These are phyloP conservation scores for Alternaria sp. DNA, from an alignment of 2,329 filamentous ascomycete genomes.

Conservation along the genomic window DNA sequence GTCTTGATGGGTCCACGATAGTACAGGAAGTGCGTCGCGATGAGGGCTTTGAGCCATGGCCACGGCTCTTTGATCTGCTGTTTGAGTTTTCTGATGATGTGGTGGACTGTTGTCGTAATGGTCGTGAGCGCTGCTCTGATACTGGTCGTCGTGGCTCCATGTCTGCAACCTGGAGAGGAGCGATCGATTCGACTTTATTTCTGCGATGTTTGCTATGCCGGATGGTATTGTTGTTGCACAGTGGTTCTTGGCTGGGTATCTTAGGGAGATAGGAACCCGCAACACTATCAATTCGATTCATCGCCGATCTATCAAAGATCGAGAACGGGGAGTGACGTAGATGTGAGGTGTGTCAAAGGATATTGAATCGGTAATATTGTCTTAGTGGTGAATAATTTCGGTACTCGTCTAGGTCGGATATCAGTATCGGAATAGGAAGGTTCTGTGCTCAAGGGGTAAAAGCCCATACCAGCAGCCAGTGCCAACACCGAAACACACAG, in stretches of 20 bases:
- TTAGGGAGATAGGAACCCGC: conserved; percentile 31
- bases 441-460: conserved; percentile 26
- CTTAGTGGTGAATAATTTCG: conserved; percentile 25
- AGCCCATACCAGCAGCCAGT: conserved; percentile 35
- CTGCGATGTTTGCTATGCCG: conserved; percentile 25
- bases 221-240: conserved; percentile 29
- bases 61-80: conserved; percentile 33
- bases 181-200: conserved; percentile 3
- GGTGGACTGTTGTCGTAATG: conserved; percentile 34
- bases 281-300: conserved; percentile 46
- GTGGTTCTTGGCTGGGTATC: conserved; percentile 20
- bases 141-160: conserved; percentile 26
- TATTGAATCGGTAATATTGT: conserved; percentile 26
- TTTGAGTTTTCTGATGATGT: conserved; percentile 39
- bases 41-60: conserved; percentile 42
- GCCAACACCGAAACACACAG: conserved; percentile 24
- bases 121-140: conserved; percentile 36
- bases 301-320: conserved; percentile 34
- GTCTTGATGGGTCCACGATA: conserved; percentile 42
- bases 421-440: conserved; percentile 31
- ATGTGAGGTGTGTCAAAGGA: conserved; percentile 7
- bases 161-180: conserved; percentile 9
- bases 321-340: conserved; percentile 24
- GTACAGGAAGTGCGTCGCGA: conserved; percentile 46
- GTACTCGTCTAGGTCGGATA: conserved; percentile 29